A percentile compares a stretch with the other conserved stretches of the same genome.
phyloP scores from a whole-genome alignment of 768 basidiomycete species.

The Tylopilus subfusipes region DNA sequence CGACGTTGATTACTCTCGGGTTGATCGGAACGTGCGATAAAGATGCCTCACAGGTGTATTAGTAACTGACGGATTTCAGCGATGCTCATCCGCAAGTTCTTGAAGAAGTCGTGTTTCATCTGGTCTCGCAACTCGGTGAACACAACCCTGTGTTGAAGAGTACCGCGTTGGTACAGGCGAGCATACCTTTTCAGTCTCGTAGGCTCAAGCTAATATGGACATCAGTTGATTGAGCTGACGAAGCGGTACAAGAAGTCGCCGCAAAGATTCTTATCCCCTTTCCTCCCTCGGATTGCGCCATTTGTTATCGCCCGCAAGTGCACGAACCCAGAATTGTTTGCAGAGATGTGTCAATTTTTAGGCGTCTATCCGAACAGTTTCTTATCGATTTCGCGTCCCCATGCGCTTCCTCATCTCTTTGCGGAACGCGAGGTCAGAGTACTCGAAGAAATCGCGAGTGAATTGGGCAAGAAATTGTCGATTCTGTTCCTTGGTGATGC shows the following conservation, averaged over 20 bases:
- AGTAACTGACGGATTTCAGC: conserved; percentile 35
- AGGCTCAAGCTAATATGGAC: conserved; percentile 2
- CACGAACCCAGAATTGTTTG: conserved; percentile 54
- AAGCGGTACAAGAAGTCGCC: conserved; percentile 57
- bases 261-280: conserved; percentile 67
- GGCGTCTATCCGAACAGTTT: conserved; percentile 55
- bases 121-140: conserved; percentile 66
- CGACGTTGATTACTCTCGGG: conserved; percentile 58
- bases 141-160: conserved; percentile 68
- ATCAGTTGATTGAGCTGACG: conserved; percentile 56
- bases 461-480: conserved; percentile 44
- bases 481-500: conserved; percentile 55
- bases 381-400: conserved; percentile 56
- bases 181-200: conserved; percentile 5
- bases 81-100: conserved; percentile 49
- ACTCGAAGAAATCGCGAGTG: conserved; percentile 58
- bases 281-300: conserved; percentile 62
- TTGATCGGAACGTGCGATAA: conserved; percentile 43
- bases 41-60: background rate
- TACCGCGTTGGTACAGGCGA: conserved; percentile 63
- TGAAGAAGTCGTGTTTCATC: conserved; percentile 54
- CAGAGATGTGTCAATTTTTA: conserved; percentile 69
- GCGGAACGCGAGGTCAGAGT: conserved; percentile 55
- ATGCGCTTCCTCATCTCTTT: conserved; percentile 69
- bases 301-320: conserved; percentile 59